Evolutionary conservation across 495 filamentous ascomycete genomes (phyloP).

Genomic region (Apiosordaria backusii): DNA sequence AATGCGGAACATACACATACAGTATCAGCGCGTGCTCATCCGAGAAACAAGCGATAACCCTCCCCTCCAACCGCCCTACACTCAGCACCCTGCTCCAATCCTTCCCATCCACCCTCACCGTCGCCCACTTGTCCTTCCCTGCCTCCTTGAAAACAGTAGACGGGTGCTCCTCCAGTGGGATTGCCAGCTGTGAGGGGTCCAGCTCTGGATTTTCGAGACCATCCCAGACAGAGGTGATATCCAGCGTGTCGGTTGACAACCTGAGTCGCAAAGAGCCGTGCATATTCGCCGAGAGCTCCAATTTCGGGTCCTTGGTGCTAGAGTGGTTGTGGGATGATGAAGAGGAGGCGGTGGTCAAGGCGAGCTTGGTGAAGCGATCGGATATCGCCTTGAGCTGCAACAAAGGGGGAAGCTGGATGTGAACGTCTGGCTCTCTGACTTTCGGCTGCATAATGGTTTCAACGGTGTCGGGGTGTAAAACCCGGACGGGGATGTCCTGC

Average conservation of each 20-base stretch:
- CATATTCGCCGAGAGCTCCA: slow-evolving; percentile 86
- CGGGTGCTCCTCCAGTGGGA: slow-evolving; percentile 67
- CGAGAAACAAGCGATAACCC: slow-evolving; percentile 83
- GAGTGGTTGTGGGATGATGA: slow-evolving; percentile 15
- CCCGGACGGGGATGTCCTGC: slow-evolving; percentile 93
- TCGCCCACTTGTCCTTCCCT: slow-evolving; percentile 70
- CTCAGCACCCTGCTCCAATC: slow-evolving; percentile 89
- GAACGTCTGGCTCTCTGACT: slow-evolving; percentile 87
- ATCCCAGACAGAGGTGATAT: slow-evolving; percentile 77
- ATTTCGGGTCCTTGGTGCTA: slow-evolving; percentile 49
- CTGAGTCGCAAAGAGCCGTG: slow-evolving; percentile 76
- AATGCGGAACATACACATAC: slow-evolving; percentile 81
- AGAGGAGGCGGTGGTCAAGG: slow-evolving; percentile 37
- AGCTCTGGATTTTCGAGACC: slow-evolving; percentile 79
- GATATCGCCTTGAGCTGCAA: slow-evolving; percentile 84
- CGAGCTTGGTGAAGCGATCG: slow-evolving; percentile 87
- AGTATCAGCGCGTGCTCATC: slow-evolving; percentile 82
- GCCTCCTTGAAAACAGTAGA: slow-evolving; percentile 63
- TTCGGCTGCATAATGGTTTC: slow-evolving; percentile 85
- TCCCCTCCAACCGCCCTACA: slow-evolving; percentile 80
- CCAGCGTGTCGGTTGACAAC: slow-evolving; percentile 72
- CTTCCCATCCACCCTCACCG: slow-evolving; percentile 81
- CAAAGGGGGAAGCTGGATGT: slow-evolving; percentile 83
- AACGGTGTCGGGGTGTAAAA: slow-evolving; percentile 74
- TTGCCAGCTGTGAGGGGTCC: slow-evolving; percentile 65